These are phyloP conservation scores for Carpediemonas membranifera DNA, from an alignment of 78 protist species.

Conservation along the genomic window DNA sequence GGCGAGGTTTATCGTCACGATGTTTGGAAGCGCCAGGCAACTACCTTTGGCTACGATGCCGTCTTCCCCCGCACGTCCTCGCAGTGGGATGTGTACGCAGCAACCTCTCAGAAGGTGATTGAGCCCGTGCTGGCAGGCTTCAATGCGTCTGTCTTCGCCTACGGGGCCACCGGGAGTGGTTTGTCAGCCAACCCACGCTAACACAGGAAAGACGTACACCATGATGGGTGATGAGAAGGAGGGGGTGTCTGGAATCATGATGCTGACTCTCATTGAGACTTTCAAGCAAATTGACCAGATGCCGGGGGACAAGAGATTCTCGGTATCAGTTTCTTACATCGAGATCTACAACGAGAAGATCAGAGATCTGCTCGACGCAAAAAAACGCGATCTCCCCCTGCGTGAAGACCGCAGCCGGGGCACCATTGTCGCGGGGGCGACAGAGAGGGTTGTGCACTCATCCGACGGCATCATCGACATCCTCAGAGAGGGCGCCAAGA, in stretches of 20 bases:
- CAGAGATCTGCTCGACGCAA: slow-evolving; percentile 52
- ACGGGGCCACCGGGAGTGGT: too few species aligned
- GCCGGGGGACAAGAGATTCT: slow-evolving; percentile 1
- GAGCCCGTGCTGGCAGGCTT: slow-evolving; percentile 25
- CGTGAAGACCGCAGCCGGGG: slow-evolving; percentile 51
- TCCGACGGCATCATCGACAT: slow-evolving; percentile 38
- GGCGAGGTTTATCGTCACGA: too few species aligned
- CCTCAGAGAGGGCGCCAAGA: slow-evolving; percentile 53
- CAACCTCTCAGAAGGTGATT: slow-evolving; percentile 10
- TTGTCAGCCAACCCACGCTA: slow-evolving; percentile 55
- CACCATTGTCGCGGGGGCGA: slow-evolving; percentile 11
- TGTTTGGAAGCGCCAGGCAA: slow-evolving; percentile 2
- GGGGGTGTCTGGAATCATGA: slow-evolving; percentile 80
- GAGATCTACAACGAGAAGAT: slow-evolving; percentile 30
- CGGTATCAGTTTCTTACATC: slow-evolving; percentile 43
- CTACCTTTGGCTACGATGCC: slow-evolving; percentile 1
- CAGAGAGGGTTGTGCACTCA: background rate
- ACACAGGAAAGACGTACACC: slow-evolving; percentile 60
- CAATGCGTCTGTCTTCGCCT: slow-evolving; percentile 46
- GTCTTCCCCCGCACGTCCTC: background rate
- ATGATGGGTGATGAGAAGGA: slow-evolving; percentile 46
- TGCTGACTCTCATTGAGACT: slow-evolving; percentile 60
- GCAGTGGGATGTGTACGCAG: slow-evolving; percentile 4
- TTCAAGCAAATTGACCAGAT: slow-evolving; percentile 38
- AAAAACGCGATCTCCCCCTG: slow-evolving; percentile 74